Conservation (phyloP, 2,329 filamentous ascomycete genomes). For the Plenodomus tracheiphilus region DNA sequence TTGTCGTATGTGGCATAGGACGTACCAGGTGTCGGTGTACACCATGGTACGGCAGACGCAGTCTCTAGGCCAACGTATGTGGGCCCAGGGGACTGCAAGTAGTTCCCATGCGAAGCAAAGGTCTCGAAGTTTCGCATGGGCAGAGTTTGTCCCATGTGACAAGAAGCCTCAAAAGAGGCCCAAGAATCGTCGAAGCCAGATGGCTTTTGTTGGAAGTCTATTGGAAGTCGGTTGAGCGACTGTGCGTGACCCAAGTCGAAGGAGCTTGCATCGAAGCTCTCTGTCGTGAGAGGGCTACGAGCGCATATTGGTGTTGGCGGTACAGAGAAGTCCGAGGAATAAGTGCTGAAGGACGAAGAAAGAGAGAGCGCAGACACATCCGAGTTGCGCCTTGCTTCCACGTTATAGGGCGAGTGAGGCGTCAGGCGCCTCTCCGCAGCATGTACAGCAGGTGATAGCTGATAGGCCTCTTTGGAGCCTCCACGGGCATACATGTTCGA, state of each 20-base stretch:
- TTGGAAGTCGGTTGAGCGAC: slow-evolving; percentile 17
- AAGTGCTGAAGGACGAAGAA: slow-evolving; percentile 15
- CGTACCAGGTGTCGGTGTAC: neutral
- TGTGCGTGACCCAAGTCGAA: slow-evolving; percentile 20
- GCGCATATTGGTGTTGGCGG: slow-evolving; percentile 33
- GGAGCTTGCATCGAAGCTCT: slow-evolving; percentile 18
- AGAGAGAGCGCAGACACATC: slow-evolving; percentile 35
- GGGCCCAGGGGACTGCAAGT: slow-evolving; percentile 7
- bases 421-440: slow-evolving; percentile 29
- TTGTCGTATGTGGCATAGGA: slow-evolving; percentile 4
- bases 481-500: slow-evolving; percentile 9
- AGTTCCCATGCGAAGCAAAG: slow-evolving; percentile 4
- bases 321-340: slow-evolving; percentile 25
- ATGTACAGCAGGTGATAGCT: slow-evolving; percentile 20
- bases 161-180: slow-evolving; percentile 4
- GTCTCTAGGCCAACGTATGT: slow-evolving; percentile 5
- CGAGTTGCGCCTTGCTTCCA: slow-evolving; percentile 36
- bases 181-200: slow-evolving; percentile 6
- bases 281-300: slow-evolving; percentile 25
- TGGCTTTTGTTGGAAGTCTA: slow-evolving; percentile 11
- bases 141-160: slow-evolving; percentile 1
- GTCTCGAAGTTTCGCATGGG: slow-evolving; percentile 6
- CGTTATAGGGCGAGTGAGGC: slow-evolving; percentile 28
- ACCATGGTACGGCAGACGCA: slow-evolving; percentile 3
- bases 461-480: slow-evolving; percentile 24